Base-by-base conservation (phyloP, 23 red algal genomes). In the Cyanidioschyzon merolae region DNA sequence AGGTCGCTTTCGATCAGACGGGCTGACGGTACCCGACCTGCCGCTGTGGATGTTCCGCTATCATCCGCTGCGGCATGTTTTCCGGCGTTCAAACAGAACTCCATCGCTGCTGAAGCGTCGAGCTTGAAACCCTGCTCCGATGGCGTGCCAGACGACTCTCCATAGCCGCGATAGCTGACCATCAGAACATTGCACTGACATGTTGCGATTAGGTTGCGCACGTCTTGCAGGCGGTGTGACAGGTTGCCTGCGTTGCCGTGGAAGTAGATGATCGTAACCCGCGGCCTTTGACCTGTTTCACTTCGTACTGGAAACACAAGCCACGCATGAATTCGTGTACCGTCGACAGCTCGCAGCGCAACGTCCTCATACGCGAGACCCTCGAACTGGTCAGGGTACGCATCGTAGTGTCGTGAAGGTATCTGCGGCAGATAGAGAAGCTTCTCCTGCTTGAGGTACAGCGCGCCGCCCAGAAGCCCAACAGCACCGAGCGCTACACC, bases 191-290 rank as follows among this genome's bases (percentile, higher is more conserved):
- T 90, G 79, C 79, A 90, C 17, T 68, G 79, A 27, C 74, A 79
- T 17, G 26, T 32, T 36, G 78, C 63, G 75, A 86, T 76, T 57
- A 77, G 58, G 29, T 83, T 86, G 51, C 54, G 74, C 38, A 77
- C 86, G 76, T 96, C 91, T 15, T 82, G 84, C 32, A 96, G 87
- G 39, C 91, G 78, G 75, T 96, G 91, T 16, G 39, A 50, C 75
- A 96, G 83, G 50, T 89, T 96, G 1, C 91, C 91, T 17, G 91
- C 91, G 79, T 96, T 96, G 31, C 91, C 91, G 68, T 96, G 91
- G 71, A 96, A 96, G 45, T 96, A 96, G 30, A 96, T 21, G 30
- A 96, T 37, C 30, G 91, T 96, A 40, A 87, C 50, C 24, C 82
- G 75, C 24, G 75, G 39, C 0, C 41, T 68, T n/a, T 84, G n/a